Evolutionary conservation across 257 asterid genomes (phyloP).

Genomic region (Mitragyna speciosa): DNA sequence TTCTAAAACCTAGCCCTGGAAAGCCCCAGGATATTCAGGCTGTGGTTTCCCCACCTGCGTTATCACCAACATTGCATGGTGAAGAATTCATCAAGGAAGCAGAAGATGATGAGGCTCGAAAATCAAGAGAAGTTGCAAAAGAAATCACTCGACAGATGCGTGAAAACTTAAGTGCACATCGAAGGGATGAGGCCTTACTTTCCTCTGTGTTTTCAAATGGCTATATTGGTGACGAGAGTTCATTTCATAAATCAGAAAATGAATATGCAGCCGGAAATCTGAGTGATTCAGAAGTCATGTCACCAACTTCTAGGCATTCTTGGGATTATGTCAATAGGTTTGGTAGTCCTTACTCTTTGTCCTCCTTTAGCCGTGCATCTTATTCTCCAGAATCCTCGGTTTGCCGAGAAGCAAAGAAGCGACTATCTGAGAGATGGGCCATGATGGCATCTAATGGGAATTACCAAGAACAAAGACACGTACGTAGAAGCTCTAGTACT

Average conservation of each 20-base stretch:
- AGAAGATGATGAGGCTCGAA: conserved; percentile 62
- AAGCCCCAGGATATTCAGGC: conserved; percentile 50
- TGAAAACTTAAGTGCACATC: conserved; percentile 55
- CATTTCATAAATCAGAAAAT: conserved; percentile 77
- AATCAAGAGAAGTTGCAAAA: conserved; percentile 79
- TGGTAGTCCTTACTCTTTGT: conserved; percentile 78
- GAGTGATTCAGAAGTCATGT: conserved; percentile 77
- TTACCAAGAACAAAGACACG: conserved; percentile 65
- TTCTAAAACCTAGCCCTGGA: conserved; percentile 79
- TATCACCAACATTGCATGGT: conserved; percentile 44
- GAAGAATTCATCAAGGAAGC: conserved; percentile 47
- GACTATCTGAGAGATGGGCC: conserved; percentile 96
- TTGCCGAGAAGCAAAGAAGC: conserved; percentile 93
- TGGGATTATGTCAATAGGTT: conserved; percentile 85
- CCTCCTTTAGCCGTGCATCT: conserved; percentile 83
- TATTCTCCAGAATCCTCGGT: conserved; percentile 96
- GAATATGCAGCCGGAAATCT: conserved; percentile 65
- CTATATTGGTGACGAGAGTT: conserved; percentile 81
- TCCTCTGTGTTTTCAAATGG: conserved; percentile 82
- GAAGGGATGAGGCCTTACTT: conserved; percentile 59
- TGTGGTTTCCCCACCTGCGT: conserved; percentile 45
- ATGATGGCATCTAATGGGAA: conserved; percentile 75
- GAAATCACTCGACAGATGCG: conserved; percentile 72
- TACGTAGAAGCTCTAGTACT: conserved; percentile 73
- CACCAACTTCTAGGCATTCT: conserved; percentile 87